Evolutionary conservation across 169 alveolate genomes (phyloP).

Genomic region (Eimeria praecox): DNA sequence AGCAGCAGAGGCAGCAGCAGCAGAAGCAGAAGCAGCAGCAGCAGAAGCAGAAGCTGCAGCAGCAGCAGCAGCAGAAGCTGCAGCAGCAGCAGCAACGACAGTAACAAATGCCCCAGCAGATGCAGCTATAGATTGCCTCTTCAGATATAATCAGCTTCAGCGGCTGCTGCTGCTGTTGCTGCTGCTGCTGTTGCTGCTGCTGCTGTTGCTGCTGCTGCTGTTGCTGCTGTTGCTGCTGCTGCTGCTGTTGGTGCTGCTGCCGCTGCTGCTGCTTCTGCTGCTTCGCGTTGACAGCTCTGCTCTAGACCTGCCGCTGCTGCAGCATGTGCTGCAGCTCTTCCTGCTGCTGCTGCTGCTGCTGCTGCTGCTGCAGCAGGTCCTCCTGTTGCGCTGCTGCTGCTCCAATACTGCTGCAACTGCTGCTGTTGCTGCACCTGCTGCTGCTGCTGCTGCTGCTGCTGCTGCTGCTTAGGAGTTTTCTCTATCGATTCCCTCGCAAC

Average conservation of each 20-base stretch:
- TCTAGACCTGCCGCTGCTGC: no score
- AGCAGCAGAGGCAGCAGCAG: not conserved
- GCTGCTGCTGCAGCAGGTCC: not conserved
- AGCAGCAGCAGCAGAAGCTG: not conserved
- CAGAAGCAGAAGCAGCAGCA: not conserved
- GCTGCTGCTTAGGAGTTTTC: slow-evolving; percentile 56
- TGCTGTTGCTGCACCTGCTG: not conserved
- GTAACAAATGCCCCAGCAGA: not conserved
- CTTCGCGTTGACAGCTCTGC: no score
- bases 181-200: not conserved
- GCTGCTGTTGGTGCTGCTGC: not conserved
- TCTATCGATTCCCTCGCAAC: slow-evolving; percentile 95
- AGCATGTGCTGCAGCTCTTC: not conserved
- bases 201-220: not conserved
- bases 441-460: slow-evolving; percentile 11
- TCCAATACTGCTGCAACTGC: not conserved
- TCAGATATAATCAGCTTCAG: no score
- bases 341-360: not conserved
- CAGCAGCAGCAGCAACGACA: not conserved
- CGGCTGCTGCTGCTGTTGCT: not conserved
- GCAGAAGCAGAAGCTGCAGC: not conserved
- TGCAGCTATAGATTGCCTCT: no score
- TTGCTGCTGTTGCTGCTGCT: not conserved
- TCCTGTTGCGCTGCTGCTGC: not conserved
- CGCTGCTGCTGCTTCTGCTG: not conserved